Percentiles rank a stretch among this genome's conserved stretches.
Conservation (phyloP, 768 basidiomycete genomes). For the Coprinopsis cinerea region DNA sequence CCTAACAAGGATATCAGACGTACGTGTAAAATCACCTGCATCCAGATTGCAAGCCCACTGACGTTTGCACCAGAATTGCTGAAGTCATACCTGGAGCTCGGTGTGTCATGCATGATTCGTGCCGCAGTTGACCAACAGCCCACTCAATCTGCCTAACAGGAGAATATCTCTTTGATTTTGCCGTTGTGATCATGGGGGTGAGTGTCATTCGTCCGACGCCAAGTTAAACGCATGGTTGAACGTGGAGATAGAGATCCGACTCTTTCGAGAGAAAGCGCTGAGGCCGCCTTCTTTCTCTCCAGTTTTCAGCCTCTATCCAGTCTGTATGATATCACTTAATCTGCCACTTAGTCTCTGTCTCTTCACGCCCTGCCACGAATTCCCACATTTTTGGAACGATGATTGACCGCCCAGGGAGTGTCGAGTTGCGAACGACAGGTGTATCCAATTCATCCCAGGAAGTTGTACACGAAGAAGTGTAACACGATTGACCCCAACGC, state of each 20-base stretch:
- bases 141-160: constrained; percentile 36
- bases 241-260: constrained; percentile 48
- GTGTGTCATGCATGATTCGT: constrained; percentile 35
- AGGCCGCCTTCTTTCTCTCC: neutral
- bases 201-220: too few relatives aligned
- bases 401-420: too few relatives aligned
- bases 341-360: too few relatives aligned
- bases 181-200: constrained; percentile 79
- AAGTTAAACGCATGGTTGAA: constrained; percentile 4
- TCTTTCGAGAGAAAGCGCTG: constrained; percentile 63
- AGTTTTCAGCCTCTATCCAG: neutral
- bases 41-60: neutral
- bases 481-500: constrained; percentile 90
- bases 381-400: too few relatives aligned
- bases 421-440: constrained; percentile 6
- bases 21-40: too few relatives aligned
- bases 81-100: constrained; percentile 73
- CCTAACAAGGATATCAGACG: constrained; percentile 88
- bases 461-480: constrained; percentile 98
- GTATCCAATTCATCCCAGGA: constrained; percentile 66
- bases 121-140: neutral
- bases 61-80: constrained; percentile 48
- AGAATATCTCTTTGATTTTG: constrained; percentile 84
- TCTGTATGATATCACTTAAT: neutral
- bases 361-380: too few relatives aligned